Evolutionary conservation across 164 flowering plant genomes (phyloP), one percentile per base, ranked within the genome.

Genomic region (Vitis amurensis): DNA sequence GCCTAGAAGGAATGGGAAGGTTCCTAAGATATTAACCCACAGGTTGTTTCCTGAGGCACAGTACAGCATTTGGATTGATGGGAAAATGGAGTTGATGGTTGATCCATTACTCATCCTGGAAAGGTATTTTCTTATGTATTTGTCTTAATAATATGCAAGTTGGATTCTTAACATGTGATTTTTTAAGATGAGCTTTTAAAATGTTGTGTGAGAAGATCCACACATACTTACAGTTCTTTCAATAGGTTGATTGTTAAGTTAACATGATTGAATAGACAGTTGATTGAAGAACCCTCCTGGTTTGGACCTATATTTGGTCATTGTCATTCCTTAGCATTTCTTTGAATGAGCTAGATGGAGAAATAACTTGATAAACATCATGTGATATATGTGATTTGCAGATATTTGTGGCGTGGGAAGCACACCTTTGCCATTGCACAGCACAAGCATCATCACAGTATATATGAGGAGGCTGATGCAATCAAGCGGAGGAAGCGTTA

Each of bases 21-120:
- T 96, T 73, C 99, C 99, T 2, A 93, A 93, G 80, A 96, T 93
- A 63, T 75, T 93, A 79, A 88, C 94, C 50, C 99, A 95, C 77
- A 86, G 98, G 76, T 76, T 96, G 50, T 93, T 91, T 82, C 99
- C 97, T 71, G 83, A 87, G 77, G 95, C 98, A 61, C 86, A 81
- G 64, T 96, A 93, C 83, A 96, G 97, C 79, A 96, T 93, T 70
- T 96, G 99, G 99, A 89, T 96, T 74, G 99, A 96, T 85, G 98
- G 98, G 59, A 96, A 96, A 80, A 96, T 96, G 99, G 98, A 96
- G 85, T 87, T 93, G 29, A 77, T 91, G 27, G 97, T 93, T 49
- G 98, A 96, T 73, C 98, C 99, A 9, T 80, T 96, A 75, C 93
- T 89, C 59, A 85, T 96, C 50, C 78, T 96, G 4, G 99, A 96